Evolutionary conservation across 768 basidiomycete species (phyloP).

Genomic region (Boletus rubescentipes): DNA sequence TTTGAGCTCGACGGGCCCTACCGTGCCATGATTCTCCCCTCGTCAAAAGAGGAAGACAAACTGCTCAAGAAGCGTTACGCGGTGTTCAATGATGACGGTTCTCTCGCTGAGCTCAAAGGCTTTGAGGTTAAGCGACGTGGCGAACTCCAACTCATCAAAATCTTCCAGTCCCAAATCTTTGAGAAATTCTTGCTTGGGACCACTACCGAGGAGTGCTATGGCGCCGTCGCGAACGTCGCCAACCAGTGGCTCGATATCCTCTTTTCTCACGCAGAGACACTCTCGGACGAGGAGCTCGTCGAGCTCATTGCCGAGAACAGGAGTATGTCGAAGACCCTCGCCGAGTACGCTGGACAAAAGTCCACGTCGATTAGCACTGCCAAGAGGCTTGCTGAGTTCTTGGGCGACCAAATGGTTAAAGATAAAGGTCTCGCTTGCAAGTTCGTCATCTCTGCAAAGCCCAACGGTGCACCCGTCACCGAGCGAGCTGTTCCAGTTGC

Average conservation of each 20-base stretch:
- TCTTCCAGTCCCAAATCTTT: conserved; percentile 98
- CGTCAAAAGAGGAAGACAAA: conserved; percentile 99
- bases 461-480: conserved; percentile 90
- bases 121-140: conserved; percentile 99
- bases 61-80: conserved; percentile 98
- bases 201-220: conserved; percentile 94
- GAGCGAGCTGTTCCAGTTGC: conserved; percentile 96
- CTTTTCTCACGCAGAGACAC: conserved; percentile 78
- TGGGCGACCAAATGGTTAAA: conserved; percentile 98
- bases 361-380: conserved; percentile 99
- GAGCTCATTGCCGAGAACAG: conserved; percentile 98
- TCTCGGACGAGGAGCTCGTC: conserved; percentile 90
- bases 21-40: conserved; percentile 98
- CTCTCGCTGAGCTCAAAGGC: conserved; percentile 96
- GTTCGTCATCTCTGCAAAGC: conserved; percentile 96
- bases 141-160: conserved; percentile 97
- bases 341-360: conserved; percentile 95
- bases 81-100: conserved; percentile 97
- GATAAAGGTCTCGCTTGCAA: conserved; percentile 99
- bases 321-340: conserved; percentile 95
- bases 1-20: conserved; percentile 99
- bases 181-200: conserved; percentile 94
- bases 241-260: conserved; percentile 98
- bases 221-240: conserved; percentile 88
- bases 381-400: conserved; percentile 89